Evolutionary conservation across 768 basidiomycete genomes (phyloP).

Genomic region (Asterophora lycoperdoides): DNA sequence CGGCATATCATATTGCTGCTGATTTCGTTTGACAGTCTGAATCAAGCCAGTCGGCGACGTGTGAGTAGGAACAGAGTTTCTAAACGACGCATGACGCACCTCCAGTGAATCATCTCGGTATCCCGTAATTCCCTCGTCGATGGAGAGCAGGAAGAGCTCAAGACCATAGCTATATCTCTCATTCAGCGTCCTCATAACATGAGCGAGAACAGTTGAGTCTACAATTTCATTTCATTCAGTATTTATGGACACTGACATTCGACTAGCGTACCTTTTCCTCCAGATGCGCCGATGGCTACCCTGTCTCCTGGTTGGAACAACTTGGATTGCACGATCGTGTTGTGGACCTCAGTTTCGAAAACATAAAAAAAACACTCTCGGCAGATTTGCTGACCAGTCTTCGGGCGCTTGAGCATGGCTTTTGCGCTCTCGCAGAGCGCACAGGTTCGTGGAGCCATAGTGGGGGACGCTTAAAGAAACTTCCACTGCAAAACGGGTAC

Average conservation of each 20-base stretch:
- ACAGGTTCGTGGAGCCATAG: conserved; percentile 80
- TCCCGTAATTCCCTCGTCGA: conserved; percentile 98
- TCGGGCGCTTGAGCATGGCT: conserved; percentile 91
- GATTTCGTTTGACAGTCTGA: conserved; percentile 97
- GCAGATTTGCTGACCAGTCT: conserved; percentile 97
- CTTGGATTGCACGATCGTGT: conserved; percentile 80
- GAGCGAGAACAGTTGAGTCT: conserved; percentile 98
- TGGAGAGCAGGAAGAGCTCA: conserved; percentile 87
- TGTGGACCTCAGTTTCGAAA: conserved; percentile 97
- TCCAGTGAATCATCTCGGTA: conserved; percentile 97
- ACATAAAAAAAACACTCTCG: conserved; percentile 94
- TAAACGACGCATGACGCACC: conserved; percentile 35
- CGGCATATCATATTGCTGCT: conserved; percentile 91
- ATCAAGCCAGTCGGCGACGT: too few species aligned
- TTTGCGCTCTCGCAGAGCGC: conserved; percentile 69
- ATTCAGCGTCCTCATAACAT: conserved; percentile 95
- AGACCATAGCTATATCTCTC: conserved; percentile 92
- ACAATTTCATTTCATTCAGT: background rate
- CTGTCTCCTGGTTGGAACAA: conserved; percentile 87
- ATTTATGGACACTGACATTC: background rate
- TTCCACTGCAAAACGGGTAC: too few species aligned
- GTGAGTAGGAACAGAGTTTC: background rate
- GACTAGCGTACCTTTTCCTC: conserved; percentile 78
- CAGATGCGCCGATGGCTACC: conserved; percentile 97
- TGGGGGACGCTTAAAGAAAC: background rate